phyloP scores from a whole-genome alignment of 441 rosid species.

The Dalechampia spathulata region DNA sequence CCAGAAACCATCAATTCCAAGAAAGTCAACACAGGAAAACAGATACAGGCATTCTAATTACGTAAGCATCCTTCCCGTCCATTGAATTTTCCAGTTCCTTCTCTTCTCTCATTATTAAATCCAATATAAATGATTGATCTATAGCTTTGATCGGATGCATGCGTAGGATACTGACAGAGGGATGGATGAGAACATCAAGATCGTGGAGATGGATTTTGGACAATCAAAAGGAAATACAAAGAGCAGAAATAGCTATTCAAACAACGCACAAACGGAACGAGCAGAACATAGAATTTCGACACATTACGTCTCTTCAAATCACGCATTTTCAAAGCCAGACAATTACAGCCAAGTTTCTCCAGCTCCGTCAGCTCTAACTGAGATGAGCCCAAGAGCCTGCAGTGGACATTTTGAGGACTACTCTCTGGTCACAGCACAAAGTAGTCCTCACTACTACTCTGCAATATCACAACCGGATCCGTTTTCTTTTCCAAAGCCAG shows the following conservation, averaged over 20 bases:
- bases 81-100: not conserved
- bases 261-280: conserved; percentile 21
- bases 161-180: conserved; percentile 42
- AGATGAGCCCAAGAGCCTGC: conserved; percentile 64
- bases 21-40: conserved; percentile 44
- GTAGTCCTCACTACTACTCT: conserved; percentile 62
- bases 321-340: conserved; percentile 29
- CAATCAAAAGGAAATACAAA: conserved; percentile 32
- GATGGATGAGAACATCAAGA: conserved; percentile 68
- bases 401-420: conserved; percentile 71
- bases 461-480: conserved; percentile 53
- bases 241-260: conserved; percentile 37
- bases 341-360: conserved; percentile 41
- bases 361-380: conserved; percentile 56
- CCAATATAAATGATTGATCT: not conserved
- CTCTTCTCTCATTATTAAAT: not conserved
- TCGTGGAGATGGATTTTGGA: conserved; percentile 68
- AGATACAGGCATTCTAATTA: conserved; percentile 25
- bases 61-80: conserved; percentile 27
- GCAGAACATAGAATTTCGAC: conserved; percentile 32
- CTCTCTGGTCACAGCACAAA: conserved; percentile 45
- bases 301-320: too few species aligned
- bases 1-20: conserved; percentile 46
- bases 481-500: conserved; percentile 46
- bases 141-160: not conserved